phyloP scores from a whole-genome alignment of 805 yeast genomes.

The Komagataella pastoris region DNA sequence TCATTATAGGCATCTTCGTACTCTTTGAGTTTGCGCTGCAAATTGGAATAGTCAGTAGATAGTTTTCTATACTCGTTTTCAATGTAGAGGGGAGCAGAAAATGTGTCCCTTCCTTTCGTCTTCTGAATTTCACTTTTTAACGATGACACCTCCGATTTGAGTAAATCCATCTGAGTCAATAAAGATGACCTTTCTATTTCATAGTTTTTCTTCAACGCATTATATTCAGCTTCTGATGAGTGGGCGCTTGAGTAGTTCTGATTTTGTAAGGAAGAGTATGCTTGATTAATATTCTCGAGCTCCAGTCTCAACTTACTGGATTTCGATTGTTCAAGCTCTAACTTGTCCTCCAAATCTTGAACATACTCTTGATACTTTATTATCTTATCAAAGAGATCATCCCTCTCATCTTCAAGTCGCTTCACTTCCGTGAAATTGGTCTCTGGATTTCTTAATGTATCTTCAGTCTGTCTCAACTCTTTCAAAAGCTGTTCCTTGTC shows the following conservation, averaged over 20 bases:
- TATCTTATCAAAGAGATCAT: background rate
- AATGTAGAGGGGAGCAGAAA: background rate
- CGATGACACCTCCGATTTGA: background rate
- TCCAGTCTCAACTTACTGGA: background rate
- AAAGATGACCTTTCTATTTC: background rate
- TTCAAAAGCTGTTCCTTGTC: background rate
- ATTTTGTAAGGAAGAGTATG: background rate
- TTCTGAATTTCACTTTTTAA: background rate
- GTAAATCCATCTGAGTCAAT: background rate
- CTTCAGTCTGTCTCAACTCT: background rate
- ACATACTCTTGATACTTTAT: background rate
- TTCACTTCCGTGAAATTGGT: background rate
- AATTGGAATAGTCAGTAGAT: background rate
- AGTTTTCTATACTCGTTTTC: background rate
- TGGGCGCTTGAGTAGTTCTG: background rate
- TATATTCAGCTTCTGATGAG: background rate
- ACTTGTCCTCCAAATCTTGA: background rate
- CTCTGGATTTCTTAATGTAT: background rate
- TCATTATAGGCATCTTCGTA: background rate
- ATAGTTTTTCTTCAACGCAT: background rate
- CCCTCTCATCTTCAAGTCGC: background rate
- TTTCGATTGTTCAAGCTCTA: background rate
- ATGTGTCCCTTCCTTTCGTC: background rate
- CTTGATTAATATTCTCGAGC: background rate
- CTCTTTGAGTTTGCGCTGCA: background rate